Evolutionary conservation across 805 yeast species (phyloP).

Genomic region (Ogataea pini): DNA sequence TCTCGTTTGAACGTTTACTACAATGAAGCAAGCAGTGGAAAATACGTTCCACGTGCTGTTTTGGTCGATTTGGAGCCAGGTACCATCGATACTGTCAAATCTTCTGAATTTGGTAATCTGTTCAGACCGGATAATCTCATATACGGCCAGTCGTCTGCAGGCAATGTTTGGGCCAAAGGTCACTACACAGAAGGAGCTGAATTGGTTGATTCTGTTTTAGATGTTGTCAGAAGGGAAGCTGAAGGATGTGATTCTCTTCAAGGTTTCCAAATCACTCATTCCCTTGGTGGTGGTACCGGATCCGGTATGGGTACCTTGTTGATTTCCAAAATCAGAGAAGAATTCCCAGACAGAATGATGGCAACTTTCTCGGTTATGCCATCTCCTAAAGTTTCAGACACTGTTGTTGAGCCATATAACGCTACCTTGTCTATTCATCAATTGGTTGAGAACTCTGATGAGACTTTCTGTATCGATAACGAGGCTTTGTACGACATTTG

Average conservation of each 20-base stretch:
- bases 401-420: conserved; percentile 94
- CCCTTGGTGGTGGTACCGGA: conserved; percentile 92
- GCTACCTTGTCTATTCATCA: conserved; percentile 91
- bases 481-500: conserved; percentile 91
- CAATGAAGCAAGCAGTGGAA: conserved; percentile 82
- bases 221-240: conserved; percentile 89
- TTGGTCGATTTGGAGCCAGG: conserved; percentile 94
- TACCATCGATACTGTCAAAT: conserved; percentile 81
- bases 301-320: conserved; percentile 94
- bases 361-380: conserved; percentile 94
- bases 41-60: conserved; percentile 92
- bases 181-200: conserved; percentile 97
- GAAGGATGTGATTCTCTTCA: conserved; percentile 91
- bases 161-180: conserved; percentile 97
- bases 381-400: conserved; percentile 86
- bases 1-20: conserved; percentile 73
- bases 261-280: conserved; percentile 89
- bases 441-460: conserved; percentile 87
- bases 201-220: conserved; percentile 85
- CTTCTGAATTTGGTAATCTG: conserved; percentile 78
- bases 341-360: conserved; percentile 94
- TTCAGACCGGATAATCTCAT: conserved; percentile 92
- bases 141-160: conserved; percentile 90
- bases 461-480: conserved; percentile 92
- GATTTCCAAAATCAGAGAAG: conserved; percentile 84